Percentiles rank a stretch among this genome's conserved stretches.
Evolutionary conservation across 2,329 filamentous ascomycete species (phyloP).

Genomic region (Alternaria novae-zelandiae): DNA sequence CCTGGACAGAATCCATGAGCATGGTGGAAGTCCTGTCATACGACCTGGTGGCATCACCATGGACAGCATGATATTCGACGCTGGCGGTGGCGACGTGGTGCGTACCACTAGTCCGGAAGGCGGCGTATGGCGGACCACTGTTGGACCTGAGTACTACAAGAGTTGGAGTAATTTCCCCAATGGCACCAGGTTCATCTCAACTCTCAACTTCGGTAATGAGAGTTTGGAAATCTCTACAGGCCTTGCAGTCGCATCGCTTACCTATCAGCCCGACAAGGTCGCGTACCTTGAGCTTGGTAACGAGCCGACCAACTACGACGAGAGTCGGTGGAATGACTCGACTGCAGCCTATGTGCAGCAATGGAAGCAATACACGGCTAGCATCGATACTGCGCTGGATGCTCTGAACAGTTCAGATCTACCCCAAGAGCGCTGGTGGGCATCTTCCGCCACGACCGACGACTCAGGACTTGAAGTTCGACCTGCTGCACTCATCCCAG

Average conservation of each 20-base stretch:
- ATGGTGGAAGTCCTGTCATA: constrained; percentile 15
- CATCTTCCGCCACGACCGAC: constrained; percentile 18
- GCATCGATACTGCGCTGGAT: constrained; percentile 8
- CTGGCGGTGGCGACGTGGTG: constrained; percentile 6
- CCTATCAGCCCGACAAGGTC: constrained; percentile 13
- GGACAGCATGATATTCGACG: constrained; percentile 16
- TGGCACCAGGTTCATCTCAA: constrained; percentile 15
- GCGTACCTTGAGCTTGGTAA: constrained; percentile 16
- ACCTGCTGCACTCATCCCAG: constrained; percentile 15
- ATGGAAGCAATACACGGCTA: constrained; percentile 13
- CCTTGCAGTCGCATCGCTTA: constrained; percentile 12
- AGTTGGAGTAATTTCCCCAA: constrained; percentile 18
- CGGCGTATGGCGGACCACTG: constrained; percentile 15
- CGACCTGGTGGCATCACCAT: constrained; percentile 17
- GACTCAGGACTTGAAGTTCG: constrained; percentile 13
- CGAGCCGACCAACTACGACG: constrained; percentile 13
- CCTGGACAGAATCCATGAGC: constrained; percentile 11
- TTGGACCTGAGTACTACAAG: constrained; percentile 14
- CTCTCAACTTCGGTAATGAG: constrained; percentile 17
- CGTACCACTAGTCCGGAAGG: constrained; percentile 12
- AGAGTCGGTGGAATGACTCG: constrained; percentile 9
- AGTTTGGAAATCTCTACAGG: constrained; percentile 11
- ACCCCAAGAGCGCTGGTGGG: constrained; percentile 12
- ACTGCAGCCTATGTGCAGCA: constrained; percentile 13
- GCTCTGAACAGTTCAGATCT: background rate